These are phyloP conservation scores for Gryganskiella cystojenkinii DNA, from an alignment of 192 early-diverging fungal species.

Conservation along the genomic window DNA sequence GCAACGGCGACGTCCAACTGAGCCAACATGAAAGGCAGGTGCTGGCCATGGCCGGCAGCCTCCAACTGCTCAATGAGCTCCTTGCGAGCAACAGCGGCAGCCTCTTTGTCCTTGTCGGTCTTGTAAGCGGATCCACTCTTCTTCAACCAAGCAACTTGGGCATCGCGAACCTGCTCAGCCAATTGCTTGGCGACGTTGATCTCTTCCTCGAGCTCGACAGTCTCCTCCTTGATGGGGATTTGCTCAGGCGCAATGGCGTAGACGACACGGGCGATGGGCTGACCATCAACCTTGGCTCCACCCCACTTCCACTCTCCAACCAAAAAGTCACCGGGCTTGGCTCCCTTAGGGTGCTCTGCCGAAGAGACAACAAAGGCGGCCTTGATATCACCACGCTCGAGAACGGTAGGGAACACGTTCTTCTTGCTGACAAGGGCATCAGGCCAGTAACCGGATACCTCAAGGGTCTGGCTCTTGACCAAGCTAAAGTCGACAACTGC, in stretches of 20 bases:
- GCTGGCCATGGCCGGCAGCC: slow-evolving; percentile 61
- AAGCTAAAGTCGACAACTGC: slow-evolving; percentile 74
- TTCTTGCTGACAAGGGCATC: slow-evolving; percentile 62
- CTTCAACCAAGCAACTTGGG: slow-evolving; percentile 83
- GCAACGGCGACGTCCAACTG: slow-evolving; percentile 68
- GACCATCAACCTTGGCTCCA: slow-evolving; percentile 55
- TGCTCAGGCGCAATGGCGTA: slow-evolving; percentile 63
- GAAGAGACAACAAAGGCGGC: slow-evolving; percentile 70
- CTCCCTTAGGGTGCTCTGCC: slow-evolving; percentile 71
- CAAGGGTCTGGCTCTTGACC: slow-evolving; percentile 62
- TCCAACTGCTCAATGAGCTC: slow-evolving; percentile 71
- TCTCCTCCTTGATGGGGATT: slow-evolving; percentile 59
- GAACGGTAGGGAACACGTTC: slow-evolving; percentile 54
- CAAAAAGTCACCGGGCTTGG: slow-evolving; percentile 83
- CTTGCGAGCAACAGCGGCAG: slow-evolving; percentile 64
- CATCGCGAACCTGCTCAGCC: slow-evolving; percentile 79
- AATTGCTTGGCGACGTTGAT: slow-evolving; percentile 57
- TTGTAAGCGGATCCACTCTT: slow-evolving; percentile 66
- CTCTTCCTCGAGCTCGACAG: slow-evolving; percentile 61
- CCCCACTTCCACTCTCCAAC: slow-evolving; percentile 73
- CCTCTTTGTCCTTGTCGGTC: slow-evolving; percentile 53
- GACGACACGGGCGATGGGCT: slow-evolving; percentile 55
- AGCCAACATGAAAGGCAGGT: slow-evolving; percentile 65
- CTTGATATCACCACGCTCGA: slow-evolving; percentile 62
- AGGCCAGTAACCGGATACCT: slow-evolving; percentile 64